Percentiles rank a stretch among this genome's conserved stretches.
Evolutionary conservation across 257 asterid species (phyloP).

Genomic region (Salvia hispanica): DNA sequence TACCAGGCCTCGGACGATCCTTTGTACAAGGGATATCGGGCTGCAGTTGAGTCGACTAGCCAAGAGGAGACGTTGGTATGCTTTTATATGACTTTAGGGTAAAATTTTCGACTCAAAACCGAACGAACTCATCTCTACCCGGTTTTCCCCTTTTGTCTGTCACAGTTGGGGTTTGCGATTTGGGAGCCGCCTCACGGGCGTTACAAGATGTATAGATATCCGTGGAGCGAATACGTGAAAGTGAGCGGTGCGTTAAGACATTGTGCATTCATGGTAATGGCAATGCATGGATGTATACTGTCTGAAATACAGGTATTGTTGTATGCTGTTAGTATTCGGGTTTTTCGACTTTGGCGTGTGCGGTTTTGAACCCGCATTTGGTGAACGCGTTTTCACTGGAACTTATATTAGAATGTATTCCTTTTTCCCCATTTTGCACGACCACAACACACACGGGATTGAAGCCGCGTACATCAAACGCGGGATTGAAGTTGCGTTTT

Average conservation of each 20-base stretch:
- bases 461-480: too few species aligned
- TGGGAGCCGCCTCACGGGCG: conserved; percentile 99
- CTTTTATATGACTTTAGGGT: not conserved
- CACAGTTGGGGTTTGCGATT: conserved; percentile 73
- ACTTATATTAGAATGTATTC: too few species aligned
- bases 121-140: not conserved
- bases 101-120: not conserved
- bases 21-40: conserved; percentile 81
- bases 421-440: too few species aligned
- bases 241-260: conserved; percentile 94
- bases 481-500: too few species aligned
- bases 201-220: conserved; percentile 84
- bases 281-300: conserved; percentile 93
- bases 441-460: too few species aligned
- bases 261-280: conserved; percentile 97
- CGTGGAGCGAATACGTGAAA: conserved; percentile 85
- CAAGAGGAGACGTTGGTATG: conserved; percentile 88
- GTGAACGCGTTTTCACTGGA: too few species aligned
- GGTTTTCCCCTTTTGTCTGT: conserved; percentile 10
- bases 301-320: conserved; percentile 90
- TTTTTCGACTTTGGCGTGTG: too few species aligned
- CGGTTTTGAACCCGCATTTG: too few species aligned
- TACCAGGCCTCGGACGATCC: conserved; percentile 95
- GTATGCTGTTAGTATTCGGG: too few species aligned
- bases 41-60: conserved; percentile 86